Evolutionary conservation across 192 early-diverging fungal species (phyloP).

Genomic region (Coemansia sp.): DNA sequence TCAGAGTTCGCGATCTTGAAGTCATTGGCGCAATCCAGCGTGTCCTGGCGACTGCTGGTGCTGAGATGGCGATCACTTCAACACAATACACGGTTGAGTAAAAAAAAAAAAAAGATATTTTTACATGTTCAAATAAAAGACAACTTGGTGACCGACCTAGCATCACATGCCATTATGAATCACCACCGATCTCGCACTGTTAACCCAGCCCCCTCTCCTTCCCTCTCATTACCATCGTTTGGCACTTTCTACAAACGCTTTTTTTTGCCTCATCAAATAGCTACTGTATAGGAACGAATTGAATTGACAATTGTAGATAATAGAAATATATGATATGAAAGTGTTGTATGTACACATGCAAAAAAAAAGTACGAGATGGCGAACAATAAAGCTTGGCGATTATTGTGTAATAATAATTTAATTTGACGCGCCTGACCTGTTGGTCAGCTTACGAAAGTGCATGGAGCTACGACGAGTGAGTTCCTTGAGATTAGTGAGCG

Average conservation of each 20-base stretch:
- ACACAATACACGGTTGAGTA: neutral
- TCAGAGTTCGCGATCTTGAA: slow-evolving; percentile 30
- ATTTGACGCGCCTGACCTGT: neutral
- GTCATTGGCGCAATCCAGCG: slow-evolving; percentile 35
- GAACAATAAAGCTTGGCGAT: neutral
- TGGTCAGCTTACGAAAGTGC: slow-evolving; percentile 26
- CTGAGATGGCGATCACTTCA: slow-evolving; percentile 9
- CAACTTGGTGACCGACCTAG: no score
- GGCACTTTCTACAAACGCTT: no score
- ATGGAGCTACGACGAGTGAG: slow-evolving; percentile 22
- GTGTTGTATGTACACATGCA: neutral
- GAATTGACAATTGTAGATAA: no score
- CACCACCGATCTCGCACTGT: no score
- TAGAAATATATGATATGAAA: neutral
- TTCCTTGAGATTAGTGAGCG: slow-evolving; percentile 20
- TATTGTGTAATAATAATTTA: neutral
- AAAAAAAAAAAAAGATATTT: no score
- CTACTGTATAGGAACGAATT: no score
- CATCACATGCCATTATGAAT: no score
- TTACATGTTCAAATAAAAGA: no score
- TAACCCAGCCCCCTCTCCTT: no score
- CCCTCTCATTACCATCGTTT: no score
- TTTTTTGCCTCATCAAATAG: no score
- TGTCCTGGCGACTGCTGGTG: slow-evolving; percentile 21
- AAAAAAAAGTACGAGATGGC: neutral